Evolutionary conservation across 345 rosid genomes (phyloP).

Genomic region (Balakata baccata): DNA sequence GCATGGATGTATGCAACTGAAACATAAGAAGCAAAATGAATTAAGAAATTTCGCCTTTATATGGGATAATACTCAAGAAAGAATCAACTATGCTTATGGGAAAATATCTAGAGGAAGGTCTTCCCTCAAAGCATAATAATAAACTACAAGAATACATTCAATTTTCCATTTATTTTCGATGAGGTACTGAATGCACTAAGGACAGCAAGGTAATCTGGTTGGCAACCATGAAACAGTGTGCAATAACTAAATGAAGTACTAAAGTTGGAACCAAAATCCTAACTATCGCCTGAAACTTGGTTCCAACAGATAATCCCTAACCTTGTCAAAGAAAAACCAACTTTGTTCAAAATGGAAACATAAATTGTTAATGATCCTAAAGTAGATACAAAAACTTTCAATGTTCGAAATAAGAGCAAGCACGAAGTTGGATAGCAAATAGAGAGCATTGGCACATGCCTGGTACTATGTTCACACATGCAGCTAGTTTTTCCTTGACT

Average conservation of each 20-base stretch:
- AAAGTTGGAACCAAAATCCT: neutral
- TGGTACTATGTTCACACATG: slow-evolving; percentile 86
- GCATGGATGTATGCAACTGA: neutral
- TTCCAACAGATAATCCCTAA: neutral
- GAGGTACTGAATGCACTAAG: neutral
- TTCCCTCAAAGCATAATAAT: neutral
- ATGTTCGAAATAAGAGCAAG: neutral
- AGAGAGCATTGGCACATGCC: slow-evolving; percentile 35
- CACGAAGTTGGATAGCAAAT: neutral
- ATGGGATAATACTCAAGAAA: neutral
- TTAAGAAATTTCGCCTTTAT: neutral
- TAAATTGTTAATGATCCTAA: neutral
- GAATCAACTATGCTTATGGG: neutral
- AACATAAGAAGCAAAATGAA: neutral
- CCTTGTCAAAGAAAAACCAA: neutral
- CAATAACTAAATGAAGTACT: neutral
- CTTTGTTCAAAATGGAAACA: slow-evolving; percentile 6
- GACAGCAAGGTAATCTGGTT: neutral
- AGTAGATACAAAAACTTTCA: neutral
- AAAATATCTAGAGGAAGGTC: neutral
- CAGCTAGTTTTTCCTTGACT: slow-evolving; percentile 80
- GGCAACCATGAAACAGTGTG: neutral
- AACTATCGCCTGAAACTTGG: neutral
- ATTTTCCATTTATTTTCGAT: neutral
- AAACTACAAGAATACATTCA: neutral